Evolutionary conservation across 306 rosid species (phyloP).

Genomic region (Ormosia emarginata): DNA sequence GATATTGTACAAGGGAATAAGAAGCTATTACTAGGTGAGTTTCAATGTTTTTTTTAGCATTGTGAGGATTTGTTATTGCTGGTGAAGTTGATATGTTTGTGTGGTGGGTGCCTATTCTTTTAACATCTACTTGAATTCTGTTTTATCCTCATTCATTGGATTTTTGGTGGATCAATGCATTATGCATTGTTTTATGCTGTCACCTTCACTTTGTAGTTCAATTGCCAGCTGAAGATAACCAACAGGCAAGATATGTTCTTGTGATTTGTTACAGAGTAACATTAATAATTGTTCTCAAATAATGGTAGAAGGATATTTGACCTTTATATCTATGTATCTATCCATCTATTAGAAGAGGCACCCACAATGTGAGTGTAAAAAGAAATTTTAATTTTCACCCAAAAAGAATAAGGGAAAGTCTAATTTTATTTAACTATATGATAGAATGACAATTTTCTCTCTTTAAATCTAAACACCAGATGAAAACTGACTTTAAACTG

Average conservation of each 20-base stretch:
- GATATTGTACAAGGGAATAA: conserved; percentile 99
- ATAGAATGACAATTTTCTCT: neutral
- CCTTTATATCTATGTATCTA: neutral
- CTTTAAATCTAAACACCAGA: neutral
- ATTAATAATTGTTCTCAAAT: neutral
- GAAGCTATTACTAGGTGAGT: conserved; percentile 88
- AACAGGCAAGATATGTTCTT: conserved; percentile 2
- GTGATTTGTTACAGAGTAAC: neutral
- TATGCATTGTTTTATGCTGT: neutral
- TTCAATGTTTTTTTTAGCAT: neutral
- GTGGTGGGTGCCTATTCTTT: neutral
- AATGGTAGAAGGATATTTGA: neutral
- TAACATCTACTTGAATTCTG: conserved; percentile 3
- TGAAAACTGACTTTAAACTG: neutral
- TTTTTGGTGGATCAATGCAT: conserved; percentile 7
- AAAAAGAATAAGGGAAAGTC: neutral
- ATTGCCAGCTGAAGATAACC: neutral
- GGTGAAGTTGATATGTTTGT: neutral
- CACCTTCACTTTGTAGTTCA: neutral
- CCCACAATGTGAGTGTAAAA: neutral
- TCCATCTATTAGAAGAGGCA: neutral
- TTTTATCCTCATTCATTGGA: neutral
- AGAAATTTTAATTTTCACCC: neutral
- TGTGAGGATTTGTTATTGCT: neutral
- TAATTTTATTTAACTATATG: neutral